Percentiles rank a stretch among this genome's conserved stretches.
Evolutionary conservation across 2,329 filamentous ascomycete genomes (phyloP).

Genomic region (Sporothrix schenckii): DNA sequence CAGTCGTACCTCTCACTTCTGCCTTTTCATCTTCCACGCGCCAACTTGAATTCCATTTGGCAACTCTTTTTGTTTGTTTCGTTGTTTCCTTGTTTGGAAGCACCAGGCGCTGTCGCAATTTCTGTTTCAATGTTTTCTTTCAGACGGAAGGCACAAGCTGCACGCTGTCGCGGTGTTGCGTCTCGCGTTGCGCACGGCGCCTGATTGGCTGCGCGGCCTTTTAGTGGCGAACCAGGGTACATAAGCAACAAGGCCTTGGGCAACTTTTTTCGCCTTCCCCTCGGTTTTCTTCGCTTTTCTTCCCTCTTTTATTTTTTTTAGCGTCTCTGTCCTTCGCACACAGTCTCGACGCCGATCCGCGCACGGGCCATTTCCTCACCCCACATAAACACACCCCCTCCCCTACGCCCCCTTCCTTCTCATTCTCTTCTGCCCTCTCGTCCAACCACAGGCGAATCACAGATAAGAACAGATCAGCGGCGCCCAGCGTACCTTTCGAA

Average conservation of each 20-base stretch:
- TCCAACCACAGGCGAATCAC: slow-evolving; percentile 39
- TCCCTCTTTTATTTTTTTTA: slow-evolving; percentile 30
- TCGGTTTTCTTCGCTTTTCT: slow-evolving; percentile 12
- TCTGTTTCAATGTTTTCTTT: background rate
- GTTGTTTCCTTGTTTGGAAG: background rate
- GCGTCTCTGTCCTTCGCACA: slow-evolving; percentile 15
- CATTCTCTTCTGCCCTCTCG: slow-evolving; percentile 29
- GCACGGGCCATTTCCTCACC: slow-evolving; percentile 31
- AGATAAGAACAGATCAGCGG: slow-evolving; percentile 41
- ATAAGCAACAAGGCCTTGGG: slow-evolving; percentile 32
- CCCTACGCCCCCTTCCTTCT: slow-evolving; percentile 21
- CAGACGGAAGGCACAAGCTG: background rate
- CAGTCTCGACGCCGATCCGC: slow-evolving; percentile 27
- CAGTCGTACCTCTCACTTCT: background rate
- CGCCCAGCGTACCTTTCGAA: slow-evolving; percentile 37
- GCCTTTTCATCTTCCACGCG: background rate
- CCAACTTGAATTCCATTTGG: background rate
- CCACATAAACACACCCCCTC: slow-evolving; percentile 23
- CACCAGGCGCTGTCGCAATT: background rate
- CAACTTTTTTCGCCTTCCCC: slow-evolving; percentile 23
- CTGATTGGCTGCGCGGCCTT: slow-evolving; percentile 32
- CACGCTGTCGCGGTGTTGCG: slow-evolving; percentile 18
- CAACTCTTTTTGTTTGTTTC: background rate
- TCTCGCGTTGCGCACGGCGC: slow-evolving; percentile 27
- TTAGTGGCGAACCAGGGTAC: slow-evolving; percentile 33